Base-by-base conservation (phyloP, 1,284 basidiomycete genomes). In the Marasmius oreades region DNA sequence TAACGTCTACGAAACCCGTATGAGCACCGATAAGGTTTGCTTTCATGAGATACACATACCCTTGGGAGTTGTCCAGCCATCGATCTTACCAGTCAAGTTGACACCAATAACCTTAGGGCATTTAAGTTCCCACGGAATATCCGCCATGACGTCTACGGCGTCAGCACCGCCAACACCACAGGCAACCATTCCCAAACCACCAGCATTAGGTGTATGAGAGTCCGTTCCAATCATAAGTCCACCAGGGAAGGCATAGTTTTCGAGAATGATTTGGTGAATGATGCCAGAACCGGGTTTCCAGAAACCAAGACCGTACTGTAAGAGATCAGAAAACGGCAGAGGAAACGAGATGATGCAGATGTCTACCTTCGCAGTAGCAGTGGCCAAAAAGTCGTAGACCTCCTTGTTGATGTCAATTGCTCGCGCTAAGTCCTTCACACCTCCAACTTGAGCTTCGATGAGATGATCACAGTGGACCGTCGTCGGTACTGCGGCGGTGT, bases 171-270 rank as follows among this genome's bases (percentile, higher is more conserved):
- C 97, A 64, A 99, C 96, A 87, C 96, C 96, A 70, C 95, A 96
- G 55, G 96, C 96, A 71, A 99, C 82, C 95, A 98, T 98, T 67
- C 95, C 95, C 65, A 99, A 88, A 82, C 96, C 96, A 77, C 96
- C 96, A 60, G 97, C 97, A 74, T 98, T 98, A 56, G 97, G 96
- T 16, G 96, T 99, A 77, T 99, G 97, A 54, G 96, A 98, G 79
- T 99, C 96, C 61, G 96, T 98, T 74, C 97, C 97, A 66, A 99
- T 97, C 97, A 99, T 99, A 59, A 99, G 83, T 72, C 94, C 93
- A 81, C 96, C 96, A 56, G 96, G 96, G 85, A 96, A 94, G 14
- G 96, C 97, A 73, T 98, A 98, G 81, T 99, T 98, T 76, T 99
- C 96, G 66, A 98, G 84, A 67, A 99, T 93, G 69, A 96, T 96